Evolutionary conservation across 768 basidiomycete species (phyloP), one percentile per base, ranked within the genome.

Genomic region (Mycena indigotica): DNA sequence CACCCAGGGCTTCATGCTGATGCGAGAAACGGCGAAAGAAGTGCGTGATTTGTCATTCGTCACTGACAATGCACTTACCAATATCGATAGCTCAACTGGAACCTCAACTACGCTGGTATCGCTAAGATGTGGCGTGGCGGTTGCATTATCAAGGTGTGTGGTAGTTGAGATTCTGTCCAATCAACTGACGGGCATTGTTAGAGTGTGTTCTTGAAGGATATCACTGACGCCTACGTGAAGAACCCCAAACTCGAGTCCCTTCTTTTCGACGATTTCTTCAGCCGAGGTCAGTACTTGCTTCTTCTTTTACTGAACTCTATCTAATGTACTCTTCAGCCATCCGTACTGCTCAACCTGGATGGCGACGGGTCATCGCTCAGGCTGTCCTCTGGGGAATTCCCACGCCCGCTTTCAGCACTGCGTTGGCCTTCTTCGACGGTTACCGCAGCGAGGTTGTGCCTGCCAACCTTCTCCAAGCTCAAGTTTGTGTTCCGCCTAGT

Each of bases 71-170:
- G 48, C 4, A 44, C 45, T 38, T 50, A 54, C 1, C 39, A 12
- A 30, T 8, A 29, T 16, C n/a, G 44, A 46, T 60, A 91, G 89
- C 69, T 89, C 66, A 72, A 69, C 62, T 99, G 96, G 96, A 86
- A 91, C 73, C 80, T 99, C 73, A 98, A 98, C 84, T 96, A 96
- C 72, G 88, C 95, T 66, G 95, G 95, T 60, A 98, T 99, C 70
- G 97, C 97, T 29, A 86, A 82, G 66, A 99, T 99, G 95, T 99
- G 97, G 97, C 93, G 96, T 68, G 97, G 97, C 65, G 97, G 97
- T 65, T 98, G 96, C 75, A 99, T 99, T 76, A 98, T 99, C 84
- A 96, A 96, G 84, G 90, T 85, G 57, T 3, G 55, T 16, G 26
- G 28, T 26, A 5, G 19, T 2, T 41, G 48, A 10, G 17, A 19